A percentile compares a stretch with the other conserved stretches of the same genome.
Conservation (phyloP, 2,329 filamentous ascomycete genomes). For the Fusarium lyarnte region DNA sequence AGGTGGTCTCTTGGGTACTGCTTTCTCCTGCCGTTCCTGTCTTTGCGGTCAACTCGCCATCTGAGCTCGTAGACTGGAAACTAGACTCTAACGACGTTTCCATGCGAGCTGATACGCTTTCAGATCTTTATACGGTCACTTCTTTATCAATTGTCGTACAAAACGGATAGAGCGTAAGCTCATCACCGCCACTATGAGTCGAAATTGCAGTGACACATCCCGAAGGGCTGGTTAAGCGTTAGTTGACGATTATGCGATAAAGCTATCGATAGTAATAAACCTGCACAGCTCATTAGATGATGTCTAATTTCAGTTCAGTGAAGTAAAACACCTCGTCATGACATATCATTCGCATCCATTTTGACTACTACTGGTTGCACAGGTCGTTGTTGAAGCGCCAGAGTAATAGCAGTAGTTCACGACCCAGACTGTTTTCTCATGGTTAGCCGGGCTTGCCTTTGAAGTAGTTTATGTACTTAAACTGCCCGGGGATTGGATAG, state of each 20-base stretch:
- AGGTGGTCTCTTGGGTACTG: neutral
- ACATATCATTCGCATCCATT: neutral
- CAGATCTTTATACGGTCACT: neutral
- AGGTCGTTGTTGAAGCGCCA: neutral
- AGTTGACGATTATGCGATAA: rapidly evolving
- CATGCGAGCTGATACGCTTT: neutral
- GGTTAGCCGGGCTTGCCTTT: neutral
- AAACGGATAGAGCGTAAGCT: neutral
- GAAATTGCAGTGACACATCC: neutral
- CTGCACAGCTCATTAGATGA: neutral
- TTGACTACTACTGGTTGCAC: neutral
- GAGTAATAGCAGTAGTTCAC: neutral
- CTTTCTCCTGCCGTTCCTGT: neutral
- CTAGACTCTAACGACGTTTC: neutral
- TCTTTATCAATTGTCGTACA: neutral
- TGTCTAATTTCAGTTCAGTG: neutral
- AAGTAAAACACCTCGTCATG: neutral
- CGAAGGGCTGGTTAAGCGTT: neutral
- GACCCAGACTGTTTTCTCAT: neutral
- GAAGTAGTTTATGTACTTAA: neutral
- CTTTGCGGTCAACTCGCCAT: neutral
- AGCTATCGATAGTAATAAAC: rapidly evolving
- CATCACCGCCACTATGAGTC: neutral
- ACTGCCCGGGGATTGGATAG: neutral
- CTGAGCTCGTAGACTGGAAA: neutral